phyloP scores from a whole-genome alignment of 495 filamentous ascomycete genomes.

The Trichoderma reesei region DNA sequence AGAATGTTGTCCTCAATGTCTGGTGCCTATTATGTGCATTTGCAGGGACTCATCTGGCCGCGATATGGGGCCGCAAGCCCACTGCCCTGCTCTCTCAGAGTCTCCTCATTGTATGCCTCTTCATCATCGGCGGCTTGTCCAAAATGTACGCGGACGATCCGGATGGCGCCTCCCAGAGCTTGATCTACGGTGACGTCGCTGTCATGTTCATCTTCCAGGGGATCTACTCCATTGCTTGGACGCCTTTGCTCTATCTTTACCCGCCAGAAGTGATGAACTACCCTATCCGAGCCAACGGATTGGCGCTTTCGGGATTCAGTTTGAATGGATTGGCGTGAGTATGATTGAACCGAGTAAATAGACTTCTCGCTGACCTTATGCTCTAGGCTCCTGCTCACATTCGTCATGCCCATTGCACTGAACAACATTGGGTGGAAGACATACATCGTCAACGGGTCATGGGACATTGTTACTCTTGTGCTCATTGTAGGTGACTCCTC shows the following conservation, averaged over 20 bases:
- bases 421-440: conserved; percentile 27
- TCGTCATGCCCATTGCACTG: conserved; percentile 40
- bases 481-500: conserved; percentile 17
- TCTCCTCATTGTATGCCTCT: conserved; percentile 34
- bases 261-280: conserved; percentile 29
- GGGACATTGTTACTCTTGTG: conserved; percentile 21
- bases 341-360: background rate
- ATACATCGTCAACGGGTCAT: conserved; percentile 26
- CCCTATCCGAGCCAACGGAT: conserved; percentile 25
- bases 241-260: conserved; percentile 41
- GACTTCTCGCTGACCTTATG: background rate
- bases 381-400: conserved; percentile 32
- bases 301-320: conserved; percentile 21
- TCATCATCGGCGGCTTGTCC: conserved; percentile 40
- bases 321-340: conserved; percentile 40
- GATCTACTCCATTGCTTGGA: conserved; percentile 40
- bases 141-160: conserved; percentile 39
- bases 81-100: conserved; percentile 31
- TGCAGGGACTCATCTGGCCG: conserved; percentile 28
- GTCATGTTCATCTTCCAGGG: conserved; percentile 40
- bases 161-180: conserved; percentile 19
- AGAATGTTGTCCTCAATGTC: conserved; percentile 34
- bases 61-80: conserved; percentile 34
- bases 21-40: conserved; percentile 32
- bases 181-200: conserved; percentile 33